phyloP scores from a whole-genome alignment of 1,284 basidiomycete species.

The Ganoderma lucidum region DNA sequence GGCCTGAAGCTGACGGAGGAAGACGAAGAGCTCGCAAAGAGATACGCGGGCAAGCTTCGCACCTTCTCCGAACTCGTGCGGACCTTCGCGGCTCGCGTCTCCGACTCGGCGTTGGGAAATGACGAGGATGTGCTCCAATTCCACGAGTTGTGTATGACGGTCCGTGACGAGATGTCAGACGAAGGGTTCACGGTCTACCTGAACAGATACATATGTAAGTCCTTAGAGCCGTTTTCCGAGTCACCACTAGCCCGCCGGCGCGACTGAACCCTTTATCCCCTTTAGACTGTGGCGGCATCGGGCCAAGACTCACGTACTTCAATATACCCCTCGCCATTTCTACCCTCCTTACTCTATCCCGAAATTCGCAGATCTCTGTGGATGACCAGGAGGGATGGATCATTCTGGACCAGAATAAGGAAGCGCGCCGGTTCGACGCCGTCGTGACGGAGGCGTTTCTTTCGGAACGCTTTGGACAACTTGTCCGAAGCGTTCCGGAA shows the following conservation, averaged over 20 bases:
- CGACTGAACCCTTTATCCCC: background rate
- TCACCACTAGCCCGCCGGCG: background rate
- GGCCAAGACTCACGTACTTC: background rate
- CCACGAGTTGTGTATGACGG: background rate
- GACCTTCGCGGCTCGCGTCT: background rate
- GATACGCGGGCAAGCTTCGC: background rate
- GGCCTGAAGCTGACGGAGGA: background rate
- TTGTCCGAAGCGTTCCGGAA: too few relatives aligned
- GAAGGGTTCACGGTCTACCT: background rate
- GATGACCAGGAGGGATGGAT: background rate
- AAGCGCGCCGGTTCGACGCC: background rate
- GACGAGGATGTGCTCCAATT: background rate
- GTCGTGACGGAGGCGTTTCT: too few relatives aligned
- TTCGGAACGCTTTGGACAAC: too few relatives aligned
- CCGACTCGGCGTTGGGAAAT: background rate
- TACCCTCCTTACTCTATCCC: background rate
- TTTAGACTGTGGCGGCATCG: background rate
- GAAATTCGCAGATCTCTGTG: background rate
- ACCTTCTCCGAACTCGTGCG: background rate
- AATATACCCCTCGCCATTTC: background rate
- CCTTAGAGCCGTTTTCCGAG: background rate
- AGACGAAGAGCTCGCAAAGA: background rate
- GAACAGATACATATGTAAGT: background rate
- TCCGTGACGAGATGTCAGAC: background rate
- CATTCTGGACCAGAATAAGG: background rate